Evolutionary conservation across 805 yeast genomes (phyloP).

Genomic region (Blastobotrys muscicola): DNA sequence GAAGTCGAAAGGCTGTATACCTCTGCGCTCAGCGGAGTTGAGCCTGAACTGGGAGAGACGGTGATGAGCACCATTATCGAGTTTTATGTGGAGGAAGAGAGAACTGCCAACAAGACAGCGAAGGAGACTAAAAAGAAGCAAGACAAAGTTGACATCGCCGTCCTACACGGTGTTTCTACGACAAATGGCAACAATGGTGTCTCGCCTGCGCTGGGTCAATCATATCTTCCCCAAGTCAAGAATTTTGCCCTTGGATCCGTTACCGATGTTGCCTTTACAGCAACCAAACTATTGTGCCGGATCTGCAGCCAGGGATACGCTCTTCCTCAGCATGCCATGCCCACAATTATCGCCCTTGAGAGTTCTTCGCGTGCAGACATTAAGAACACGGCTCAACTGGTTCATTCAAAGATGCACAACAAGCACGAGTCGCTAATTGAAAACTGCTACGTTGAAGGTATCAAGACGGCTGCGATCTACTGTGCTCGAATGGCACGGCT

Average conservation of each 20-base stretch:
- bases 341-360: slow-evolving; percentile 63
- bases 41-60: slow-evolving; percentile 37
- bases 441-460: slow-evolving; percentile 52
- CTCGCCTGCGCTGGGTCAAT: slow-evolving; percentile 61
- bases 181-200: not conserved
- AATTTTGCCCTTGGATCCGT: slow-evolving; percentile 40
- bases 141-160: slow-evolving; percentile 1
- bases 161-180: not conserved
- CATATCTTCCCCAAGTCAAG: slow-evolving; percentile 43
- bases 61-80: slow-evolving; percentile 49
- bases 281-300: slow-evolving; percentile 46
- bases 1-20: slow-evolving; percentile 48
- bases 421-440: slow-evolving; percentile 68
- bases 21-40: slow-evolving; percentile 34
- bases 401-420: slow-evolving; percentile 48
- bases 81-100: slow-evolving; percentile 35
- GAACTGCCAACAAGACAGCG: slow-evolving; percentile 8
- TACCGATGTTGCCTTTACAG: slow-evolving; percentile 37
- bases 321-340: slow-evolving; percentile 60
- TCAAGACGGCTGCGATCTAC: slow-evolving; percentile 44
- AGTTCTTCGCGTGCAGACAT: slow-evolving; percentile 40
- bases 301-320: slow-evolving; percentile 60
- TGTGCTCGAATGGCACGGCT: slow-evolving; percentile 21
- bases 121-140: not conserved
- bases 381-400: slow-evolving; percentile 38